Conservation (phyloP, 306 rosid genomes). For the Vigna radiata region DNA sequence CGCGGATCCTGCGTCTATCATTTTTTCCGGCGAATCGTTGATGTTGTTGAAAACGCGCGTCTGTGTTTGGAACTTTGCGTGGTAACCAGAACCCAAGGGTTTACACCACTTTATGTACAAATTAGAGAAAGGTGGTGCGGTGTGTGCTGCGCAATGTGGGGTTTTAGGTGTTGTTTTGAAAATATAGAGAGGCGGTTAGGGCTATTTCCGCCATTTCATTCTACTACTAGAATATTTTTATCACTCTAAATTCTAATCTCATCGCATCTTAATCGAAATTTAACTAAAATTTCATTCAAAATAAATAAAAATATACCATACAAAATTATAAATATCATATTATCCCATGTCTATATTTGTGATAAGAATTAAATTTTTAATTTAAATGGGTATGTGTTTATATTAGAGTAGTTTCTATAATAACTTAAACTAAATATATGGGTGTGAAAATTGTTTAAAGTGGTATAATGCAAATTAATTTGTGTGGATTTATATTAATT, state of each 20-base stretch:
- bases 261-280: background rate
- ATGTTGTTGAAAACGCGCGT: background rate
- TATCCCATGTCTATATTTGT: too few species aligned
- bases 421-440: background rate
- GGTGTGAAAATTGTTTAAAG: background rate
- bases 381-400: too few species aligned
- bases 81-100: constrained; percentile 8
- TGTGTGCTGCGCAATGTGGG: background rate
- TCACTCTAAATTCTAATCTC: background rate
- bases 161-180: constrained; percentile 35
- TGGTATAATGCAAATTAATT: background rate
- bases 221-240: background rate
- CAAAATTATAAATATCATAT: background rate
- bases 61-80: constrained; percentile 10
- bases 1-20: constrained; percentile 44
- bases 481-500: background rate
- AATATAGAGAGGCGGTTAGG: constrained; percentile 36
- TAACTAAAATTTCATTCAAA: background rate
- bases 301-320: background rate
- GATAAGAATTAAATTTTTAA: too few species aligned
- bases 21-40: background rate
- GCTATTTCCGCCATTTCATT: background rate
- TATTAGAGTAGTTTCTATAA: too few species aligned
- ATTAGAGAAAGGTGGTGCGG: constrained; percentile 5
- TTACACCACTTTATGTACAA: constrained; percentile 17